Evolutionary conservation across 768 basidiomycete genomes (phyloP), one percentile per base, ranked within the genome.

Genomic region (Leccinum boreale): DNA sequence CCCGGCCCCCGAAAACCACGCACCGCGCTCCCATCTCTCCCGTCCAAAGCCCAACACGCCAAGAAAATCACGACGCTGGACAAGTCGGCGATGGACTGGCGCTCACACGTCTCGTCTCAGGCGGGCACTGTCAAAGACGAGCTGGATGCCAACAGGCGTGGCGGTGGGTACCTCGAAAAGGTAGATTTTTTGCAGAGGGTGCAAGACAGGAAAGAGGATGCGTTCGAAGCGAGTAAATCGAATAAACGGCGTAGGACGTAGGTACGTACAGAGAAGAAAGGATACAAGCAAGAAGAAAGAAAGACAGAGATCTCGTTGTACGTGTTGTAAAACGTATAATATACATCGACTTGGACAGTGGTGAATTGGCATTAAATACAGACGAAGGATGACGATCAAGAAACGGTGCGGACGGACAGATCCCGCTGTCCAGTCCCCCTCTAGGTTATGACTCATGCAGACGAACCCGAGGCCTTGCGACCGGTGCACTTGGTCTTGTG

Each of bases 51-150:
- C 1, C 74, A 72, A 36, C 90, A 86, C 65, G 76, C 85, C 2
- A 90, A 88, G 69, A 93, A 89, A 72, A 77, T 94, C 8, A 85
- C 88, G 23, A 93, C 90, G 24, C 77, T 94, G 14, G 90, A 92
- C 60, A 94, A 93, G 70, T 91, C 89, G 0, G 84, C 87, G 12
- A 84, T 94, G 82, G 92, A 94, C 67, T 94, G 92, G 92, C 79
- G 79, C 28, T 72, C 82, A 1, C 90, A 93, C 63, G 71, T 91
- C 14, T 71, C 78, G 19, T 59, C 78, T 0, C 72, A 79, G 52
- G 65, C 71, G 24, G 65, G 69, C 19, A 80, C 76, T 3, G 66
- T 86, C 9, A 80, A 83, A 58, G 86, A 91, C 62, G 88, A 90
- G 59, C 78, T 94, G n/a, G 83, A 88, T 50, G 82, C 83, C 3